A percentile compares a stretch with the other conserved stretches of the same genome.
Evolutionary conservation across 805 yeast species (phyloP).

Genomic region (Spathaspora arborariae): DNA sequence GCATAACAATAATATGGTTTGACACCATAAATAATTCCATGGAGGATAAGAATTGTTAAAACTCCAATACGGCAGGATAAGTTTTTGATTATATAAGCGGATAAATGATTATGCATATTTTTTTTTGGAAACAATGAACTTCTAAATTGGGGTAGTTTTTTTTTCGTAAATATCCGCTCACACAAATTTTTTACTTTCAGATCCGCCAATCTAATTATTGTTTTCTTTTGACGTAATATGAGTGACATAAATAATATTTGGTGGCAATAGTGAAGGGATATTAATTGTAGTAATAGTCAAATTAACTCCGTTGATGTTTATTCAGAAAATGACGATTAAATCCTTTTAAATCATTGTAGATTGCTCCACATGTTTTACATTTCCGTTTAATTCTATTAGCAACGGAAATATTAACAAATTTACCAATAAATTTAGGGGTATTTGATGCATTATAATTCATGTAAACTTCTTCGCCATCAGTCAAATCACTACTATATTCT

Average conservation of each 20-base stretch:
- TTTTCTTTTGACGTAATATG: neutral
- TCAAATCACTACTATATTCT: neutral
- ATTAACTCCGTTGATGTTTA: conserved; percentile 2
- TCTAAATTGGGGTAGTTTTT: neutral
- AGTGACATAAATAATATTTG: neutral
- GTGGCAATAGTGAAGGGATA: neutral
- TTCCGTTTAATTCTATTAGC: conserved; percentile 11
- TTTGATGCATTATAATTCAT: conserved; percentile 13
- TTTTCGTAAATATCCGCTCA: neutral
- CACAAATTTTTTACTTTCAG: neutral
- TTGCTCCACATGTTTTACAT: conserved; percentile 10
- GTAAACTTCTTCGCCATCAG: conserved; percentile 2
- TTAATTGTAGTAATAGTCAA: no score
- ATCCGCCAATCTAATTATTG: neutral
- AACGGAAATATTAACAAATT: conserved; percentile 10
- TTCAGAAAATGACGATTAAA: conserved; percentile 13
- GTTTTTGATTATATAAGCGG: neutral
- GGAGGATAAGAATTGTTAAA: neutral
- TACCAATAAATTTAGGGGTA: conserved; percentile 13
- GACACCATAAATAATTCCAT: neutral
- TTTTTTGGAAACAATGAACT: neutral
- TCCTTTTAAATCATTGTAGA: conserved; percentile 13
- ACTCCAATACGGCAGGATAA: neutral
- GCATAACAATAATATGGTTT: neutral
- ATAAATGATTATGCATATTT: neutral